Evolutionary conservation across 148 eudicot genomes (phyloP), one percentile per base, ranked within the genome.

Genomic region (Persicaria tinctoria): DNA sequence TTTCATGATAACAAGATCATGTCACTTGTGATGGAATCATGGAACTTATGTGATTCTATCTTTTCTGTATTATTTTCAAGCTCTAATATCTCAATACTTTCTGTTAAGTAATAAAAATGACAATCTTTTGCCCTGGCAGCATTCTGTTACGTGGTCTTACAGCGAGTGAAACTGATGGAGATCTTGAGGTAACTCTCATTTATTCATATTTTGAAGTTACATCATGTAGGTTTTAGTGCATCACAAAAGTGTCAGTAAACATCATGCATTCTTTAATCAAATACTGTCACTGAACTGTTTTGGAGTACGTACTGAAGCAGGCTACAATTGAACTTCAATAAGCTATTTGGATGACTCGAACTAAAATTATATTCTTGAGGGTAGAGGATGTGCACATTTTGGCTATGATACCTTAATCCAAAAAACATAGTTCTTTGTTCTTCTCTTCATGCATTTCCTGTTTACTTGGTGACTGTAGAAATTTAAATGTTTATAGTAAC

Each of bases 81-180:
- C 23, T 16, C 16, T 17, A 5, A 12, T 56, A 5, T 56, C 5
- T 56, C 7, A n/a, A 56, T n/a, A 20, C 66, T 6, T 18, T 23
- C 41, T 7, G 8, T 9, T 12, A 63, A 27, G 69, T 63, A 23
- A 59, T 63, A 63, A 63, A 27, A 32, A 27, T 5, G 5, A 32
- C 41, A 32, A 5, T 63, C 69, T 38, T 18, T 51, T 76, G 10
- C 41, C 51, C 5, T 86, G 81, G 83, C 96, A 95, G 98, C 80
- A 95, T 95, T 91, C 87, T 95, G 74, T 83, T 95, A 76, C 93
- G 85, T 81, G 97, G 91, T 69, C 90, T 95, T 77, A 81, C 89
- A 11, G 59, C 82, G 82, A 87, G 89, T 80, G 98, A 93, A 91
- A 86, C 72, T 75, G 90, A 89, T 79, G 98, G 98, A n/a, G 94